Conservation (phyloP, 495 filamentous ascomycete species). For the Viridothelium virens region DNA sequence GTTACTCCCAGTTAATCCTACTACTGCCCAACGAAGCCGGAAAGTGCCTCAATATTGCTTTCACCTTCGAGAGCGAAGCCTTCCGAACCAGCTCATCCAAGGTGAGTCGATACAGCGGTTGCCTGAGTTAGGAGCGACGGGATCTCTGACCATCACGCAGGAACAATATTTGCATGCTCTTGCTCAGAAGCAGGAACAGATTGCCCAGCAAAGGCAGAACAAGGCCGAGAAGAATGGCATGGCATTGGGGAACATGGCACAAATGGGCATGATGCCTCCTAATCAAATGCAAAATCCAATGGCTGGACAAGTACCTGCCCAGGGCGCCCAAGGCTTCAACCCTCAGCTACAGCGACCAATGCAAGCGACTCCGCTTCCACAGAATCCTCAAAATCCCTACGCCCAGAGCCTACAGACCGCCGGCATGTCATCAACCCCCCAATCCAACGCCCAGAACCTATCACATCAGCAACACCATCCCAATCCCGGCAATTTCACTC, state of each 20-base stretch:
- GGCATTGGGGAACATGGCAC: not conserved
- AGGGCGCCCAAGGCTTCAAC: constrained; percentile 41
- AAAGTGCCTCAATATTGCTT: not conserved
- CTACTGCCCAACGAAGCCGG: not conserved
- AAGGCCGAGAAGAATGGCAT: not conserved
- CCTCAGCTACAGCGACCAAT: constrained; percentile 48
- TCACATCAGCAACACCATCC: constrained; percentile 35
- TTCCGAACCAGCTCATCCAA: not conserved
- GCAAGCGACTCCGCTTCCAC: constrained; percentile 47
- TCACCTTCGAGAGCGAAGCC: not conserved
- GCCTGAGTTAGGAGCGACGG: not conserved
- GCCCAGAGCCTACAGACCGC: constrained; percentile 40
- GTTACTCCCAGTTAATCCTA: not conserved
- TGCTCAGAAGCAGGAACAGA: not conserved
- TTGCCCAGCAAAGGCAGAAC: not conserved
- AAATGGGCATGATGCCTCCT: not conserved
- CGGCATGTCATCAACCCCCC: constrained; percentile 31
- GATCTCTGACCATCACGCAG: not conserved
- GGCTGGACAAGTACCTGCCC: constrained; percentile 17
- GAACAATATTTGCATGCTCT: not conserved
- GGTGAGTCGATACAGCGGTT: not conserved
- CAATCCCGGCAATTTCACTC: constrained; percentile 1
- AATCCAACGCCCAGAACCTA: constrained; percentile 37
- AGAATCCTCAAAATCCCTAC: constrained; percentile 34
- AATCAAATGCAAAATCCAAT: not conserved